phyloP scores from a whole-genome alignment of 2,329 filamentous ascomycete genomes.

The Cladosporium sp. region DNA sequence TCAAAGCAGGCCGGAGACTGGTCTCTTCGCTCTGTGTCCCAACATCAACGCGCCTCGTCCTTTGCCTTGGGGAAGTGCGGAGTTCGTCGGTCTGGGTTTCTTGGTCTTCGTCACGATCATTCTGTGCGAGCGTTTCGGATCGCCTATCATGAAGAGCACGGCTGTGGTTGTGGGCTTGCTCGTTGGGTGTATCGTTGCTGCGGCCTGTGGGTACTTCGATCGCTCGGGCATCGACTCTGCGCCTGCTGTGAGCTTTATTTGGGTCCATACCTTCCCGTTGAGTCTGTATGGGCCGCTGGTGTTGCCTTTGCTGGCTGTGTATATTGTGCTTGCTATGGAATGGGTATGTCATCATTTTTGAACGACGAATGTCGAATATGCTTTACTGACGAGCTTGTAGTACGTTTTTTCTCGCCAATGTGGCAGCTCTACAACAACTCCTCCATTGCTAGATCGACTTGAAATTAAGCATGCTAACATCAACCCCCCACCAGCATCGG shows the following conservation, averaged over 20 bases:
- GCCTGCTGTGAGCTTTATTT: conserved; percentile 70
- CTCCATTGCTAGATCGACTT: too few species aligned
- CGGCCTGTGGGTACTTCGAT: conserved; percentile 75
- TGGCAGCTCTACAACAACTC: too few species aligned
- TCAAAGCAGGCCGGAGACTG: conserved; percentile 41
- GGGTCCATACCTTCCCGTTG: conserved; percentile 73
- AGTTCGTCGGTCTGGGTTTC: conserved; percentile 77
- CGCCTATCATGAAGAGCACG: conserved; percentile 79
- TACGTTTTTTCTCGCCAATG: too few species aligned
- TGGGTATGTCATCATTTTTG: background rate
- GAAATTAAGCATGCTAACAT: background rate
- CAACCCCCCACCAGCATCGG: conserved; percentile 41
- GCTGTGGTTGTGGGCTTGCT: conserved; percentile 72
- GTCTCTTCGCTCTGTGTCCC: conserved; percentile 62
- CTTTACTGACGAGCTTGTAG: too few species aligned
- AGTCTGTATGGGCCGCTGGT: conserved; percentile 69
- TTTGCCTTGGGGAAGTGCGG: conserved; percentile 71
- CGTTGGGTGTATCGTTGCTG: conserved; percentile 74
- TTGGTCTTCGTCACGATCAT: conserved; percentile 77
- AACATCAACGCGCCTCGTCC: conserved; percentile 64
- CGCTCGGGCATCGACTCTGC: conserved; percentile 63
- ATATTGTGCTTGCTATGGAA: conserved; percentile 71
- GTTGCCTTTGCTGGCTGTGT: conserved; percentile 59
- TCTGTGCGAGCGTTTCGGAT: conserved; percentile 73
- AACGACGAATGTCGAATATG: too few species aligned